These are phyloP conservation scores for Immersiporthe knoxdaviesiana DNA, from an alignment of 2,329 filamentous ascomycete genomes.

Conservation along the genomic window DNA sequence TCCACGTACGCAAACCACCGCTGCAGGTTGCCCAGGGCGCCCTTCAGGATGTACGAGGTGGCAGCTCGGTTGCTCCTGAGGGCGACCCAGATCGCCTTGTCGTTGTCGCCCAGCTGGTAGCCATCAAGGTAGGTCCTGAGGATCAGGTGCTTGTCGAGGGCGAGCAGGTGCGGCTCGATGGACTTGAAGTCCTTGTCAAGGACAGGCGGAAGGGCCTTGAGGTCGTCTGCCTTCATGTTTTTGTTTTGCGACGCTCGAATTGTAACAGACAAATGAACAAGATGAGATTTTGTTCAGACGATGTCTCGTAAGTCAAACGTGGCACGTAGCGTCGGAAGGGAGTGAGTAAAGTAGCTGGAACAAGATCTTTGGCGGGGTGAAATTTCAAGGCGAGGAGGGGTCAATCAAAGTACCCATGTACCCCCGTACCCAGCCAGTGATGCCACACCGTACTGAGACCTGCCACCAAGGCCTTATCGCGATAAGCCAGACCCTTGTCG, in stretches of 20 bases:
- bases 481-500: slow-evolving; percentile 10
- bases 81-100: slow-evolving; percentile 81
- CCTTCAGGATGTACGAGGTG: slow-evolving; percentile 78
- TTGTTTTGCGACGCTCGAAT: slow-evolving; percentile 2
- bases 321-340: slow-evolving; percentile 13
- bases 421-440: neutral
- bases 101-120: slow-evolving; percentile 75
- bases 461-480: slow-evolving; percentile 7
- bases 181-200: slow-evolving; percentile 76
- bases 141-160: slow-evolving; percentile 84
- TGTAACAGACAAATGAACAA: neutral
- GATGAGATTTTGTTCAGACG: neutral
- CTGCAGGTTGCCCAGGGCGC: slow-evolving; percentile 72
- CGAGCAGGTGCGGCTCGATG: slow-evolving; percentile 72
- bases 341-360: slow-evolving; percentile 19
- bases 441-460: neutral
- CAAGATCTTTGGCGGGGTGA: slow-evolving; percentile 30
- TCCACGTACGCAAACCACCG: slow-evolving; percentile 91
- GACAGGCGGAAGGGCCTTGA: slow-evolving; percentile 54
- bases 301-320: slow-evolving; percentile 28
- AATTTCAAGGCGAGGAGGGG: slow-evolving; percentile 33
- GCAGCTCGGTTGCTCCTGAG: slow-evolving; percentile 85
- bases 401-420: slow-evolving; percentile 10
- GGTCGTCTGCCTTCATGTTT: slow-evolving; percentile 61
- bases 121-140: slow-evolving; percentile 86